Evolutionary conservation across 495 filamentous ascomycete genomes (phyloP), one percentile per base, ranked within the genome.

Genomic region (Ascodesmis nigricans): DNA sequence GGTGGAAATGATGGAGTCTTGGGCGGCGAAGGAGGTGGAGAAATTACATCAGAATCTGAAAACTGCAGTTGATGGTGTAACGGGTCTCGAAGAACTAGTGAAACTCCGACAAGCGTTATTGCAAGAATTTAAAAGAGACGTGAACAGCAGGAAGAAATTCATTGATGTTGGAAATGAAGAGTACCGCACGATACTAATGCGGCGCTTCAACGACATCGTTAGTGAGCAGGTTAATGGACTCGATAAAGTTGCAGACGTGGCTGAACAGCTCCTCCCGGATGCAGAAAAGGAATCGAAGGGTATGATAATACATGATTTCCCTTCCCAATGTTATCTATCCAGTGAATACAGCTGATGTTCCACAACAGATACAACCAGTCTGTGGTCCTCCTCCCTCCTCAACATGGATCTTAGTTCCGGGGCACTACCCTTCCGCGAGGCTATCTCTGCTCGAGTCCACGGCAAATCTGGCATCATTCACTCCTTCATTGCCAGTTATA

Each of bases 21-120:
- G 87, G 90, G 76, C 79, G 0, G 64, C 60, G 29, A 59, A 67
- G 31, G 78, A 81, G 4, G 67, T 80, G 21, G 58, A 65, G 7
- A 60, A 62, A 2, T 64, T 90, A 24, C 55, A 76, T 4, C 42
- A 60, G 9, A 67, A 69, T 10, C 56, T 81, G 18, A 57, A 64
- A 22, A 59, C 57, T 13, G 60, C 55, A 6, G 55, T 91, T 10
- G 54, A 60, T 9, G 47, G 50, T 1, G 65, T 69, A 39, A 45
- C 55, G 17, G 71, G 77, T 39, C 71, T 90, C 42, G 61, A 66
- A 29, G 59, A 58, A 17, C 60, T 91, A 9, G 60, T 84, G 14
- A 61, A 68, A 21, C 51, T 91, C 17, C 64, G 83, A 14, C 67
- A 63, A 21, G 67, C 69, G 31, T 58, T 83, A 5, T 45, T 92